phyloP scores from a whole-genome alignment of 192 early-diverging fungal species.

The Backusella parvicylindrica region DNA sequence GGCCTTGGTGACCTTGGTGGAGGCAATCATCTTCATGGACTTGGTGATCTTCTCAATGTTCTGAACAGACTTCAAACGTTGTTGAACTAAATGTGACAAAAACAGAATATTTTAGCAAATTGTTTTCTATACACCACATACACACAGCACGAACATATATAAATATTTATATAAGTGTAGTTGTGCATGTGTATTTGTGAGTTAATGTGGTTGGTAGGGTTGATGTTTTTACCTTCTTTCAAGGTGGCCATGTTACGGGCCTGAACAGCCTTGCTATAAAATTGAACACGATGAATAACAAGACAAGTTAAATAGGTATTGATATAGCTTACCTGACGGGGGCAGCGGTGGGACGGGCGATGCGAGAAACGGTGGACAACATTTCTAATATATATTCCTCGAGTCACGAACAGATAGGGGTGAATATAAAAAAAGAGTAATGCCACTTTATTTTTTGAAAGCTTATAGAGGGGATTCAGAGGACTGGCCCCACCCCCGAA shows the following conservation, averaged over 20 bases:
- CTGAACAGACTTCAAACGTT: slow-evolving; percentile 91
- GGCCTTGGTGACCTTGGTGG: slow-evolving; percentile 93
- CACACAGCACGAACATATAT: not conserved
- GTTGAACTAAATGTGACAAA: slow-evolving; percentile 63
- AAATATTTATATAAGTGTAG: not conserved
- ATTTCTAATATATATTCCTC: slow-evolving; percentile 8
- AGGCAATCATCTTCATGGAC: slow-evolving; percentile 99
- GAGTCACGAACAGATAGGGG: not conserved
- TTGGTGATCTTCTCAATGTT: slow-evolving; percentile 99
- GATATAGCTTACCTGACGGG: slow-evolving; percentile 18
- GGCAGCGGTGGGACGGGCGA: slow-evolving; percentile 36
- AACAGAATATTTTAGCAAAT: not conserved
- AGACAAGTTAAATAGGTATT: not conserved
- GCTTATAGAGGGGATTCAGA: not conserved
- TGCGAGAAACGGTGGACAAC: slow-evolving; percentile 36
- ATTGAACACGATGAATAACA: not conserved
- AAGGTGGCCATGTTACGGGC: slow-evolving; percentile 92
- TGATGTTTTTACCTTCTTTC: slow-evolving; percentile 74
- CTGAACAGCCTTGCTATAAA: slow-evolving; percentile 59
- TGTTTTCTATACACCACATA: not conserved
- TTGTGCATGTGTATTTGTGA: not conserved
- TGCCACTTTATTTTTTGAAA: slow-evolving; percentile 2
- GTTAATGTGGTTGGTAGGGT: not conserved
- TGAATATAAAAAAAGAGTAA: slow-evolving; percentile 1
- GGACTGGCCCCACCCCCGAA: slow-evolving; percentile 4